These are phyloP conservation scores for Xylariales sp. DNA, from an alignment of 2,329 filamentous ascomycete species.

Conservation along the genomic window DNA sequence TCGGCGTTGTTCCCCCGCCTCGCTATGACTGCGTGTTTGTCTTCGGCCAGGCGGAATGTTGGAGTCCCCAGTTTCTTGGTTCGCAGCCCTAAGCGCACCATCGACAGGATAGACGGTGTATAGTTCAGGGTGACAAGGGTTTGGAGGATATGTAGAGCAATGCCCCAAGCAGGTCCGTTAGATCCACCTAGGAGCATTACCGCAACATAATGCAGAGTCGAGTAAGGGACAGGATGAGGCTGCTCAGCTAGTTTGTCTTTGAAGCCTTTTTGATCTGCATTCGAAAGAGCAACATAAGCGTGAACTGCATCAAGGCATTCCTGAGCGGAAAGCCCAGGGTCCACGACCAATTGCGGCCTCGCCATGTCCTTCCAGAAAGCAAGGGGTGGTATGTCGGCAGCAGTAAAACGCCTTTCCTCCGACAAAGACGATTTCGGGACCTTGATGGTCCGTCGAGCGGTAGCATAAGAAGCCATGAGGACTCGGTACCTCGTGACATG, in stretches of 20 bases:
- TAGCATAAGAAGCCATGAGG: too few relatives aligned
- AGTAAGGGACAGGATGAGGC: constrained; percentile 14
- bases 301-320: constrained; percentile 4
- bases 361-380: constrained; percentile 18
- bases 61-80: constrained; percentile 9
- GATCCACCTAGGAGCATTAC: constrained; percentile 16
- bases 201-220: constrained; percentile 27
- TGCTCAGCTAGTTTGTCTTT: constrained; percentile 11
- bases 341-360: neutral
- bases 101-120: constrained; percentile 28
- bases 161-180: constrained; percentile 5
- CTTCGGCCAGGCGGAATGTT: constrained; percentile 12
- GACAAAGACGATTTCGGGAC: neutral
- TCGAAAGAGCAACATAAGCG: neutral
- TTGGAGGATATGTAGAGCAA: constrained; percentile 29
- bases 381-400: constrained; percentile 20
- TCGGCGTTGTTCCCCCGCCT: constrained; percentile 16
- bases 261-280: neutral
- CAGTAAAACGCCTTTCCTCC: constrained; percentile 16
- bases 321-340: neutral
- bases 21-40: constrained; percentile 14
- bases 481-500: too few relatives aligned
- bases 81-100: constrained; percentile 18
- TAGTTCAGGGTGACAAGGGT: constrained; percentile 27
- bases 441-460: too few relatives aligned